Evolutionary conservation across 1,284 basidiomycete genomes (phyloP).

Genomic region (Schizophyllum commune): DNA sequence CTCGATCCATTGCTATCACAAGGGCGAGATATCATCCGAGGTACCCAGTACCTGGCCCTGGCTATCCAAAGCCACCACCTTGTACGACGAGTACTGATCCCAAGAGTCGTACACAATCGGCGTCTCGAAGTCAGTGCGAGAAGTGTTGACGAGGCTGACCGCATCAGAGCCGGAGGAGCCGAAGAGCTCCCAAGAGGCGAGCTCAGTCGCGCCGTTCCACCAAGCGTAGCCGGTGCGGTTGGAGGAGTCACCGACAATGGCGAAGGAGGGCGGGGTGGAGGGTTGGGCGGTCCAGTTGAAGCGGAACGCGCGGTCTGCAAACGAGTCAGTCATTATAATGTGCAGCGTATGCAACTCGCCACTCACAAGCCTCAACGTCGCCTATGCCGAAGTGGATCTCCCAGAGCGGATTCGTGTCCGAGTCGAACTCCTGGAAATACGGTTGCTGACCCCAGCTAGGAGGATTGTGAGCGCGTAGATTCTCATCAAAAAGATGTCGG

Average conservation of each 20-base stretch:
- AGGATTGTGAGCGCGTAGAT: not conserved
- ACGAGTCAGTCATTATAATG: not conserved
- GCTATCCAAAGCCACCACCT: not conserved
- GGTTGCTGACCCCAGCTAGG: not conserved
- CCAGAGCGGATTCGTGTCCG: not conserved
- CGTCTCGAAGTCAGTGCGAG: not conserved
- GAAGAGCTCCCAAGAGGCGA: not conserved
- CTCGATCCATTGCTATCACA: not conserved
- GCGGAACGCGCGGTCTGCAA: not conserved
- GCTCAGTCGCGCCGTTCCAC: slow-evolving; percentile 10
- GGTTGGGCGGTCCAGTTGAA: not conserved
- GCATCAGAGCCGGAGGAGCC: not conserved
- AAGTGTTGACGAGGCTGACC: not conserved
- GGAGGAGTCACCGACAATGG: not conserved
- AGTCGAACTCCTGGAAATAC: not conserved
- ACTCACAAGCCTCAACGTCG: not conserved
- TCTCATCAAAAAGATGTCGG: not conserved
- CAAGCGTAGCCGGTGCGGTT: slow-evolving; percentile 3
- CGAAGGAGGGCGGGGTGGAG: not conserved
- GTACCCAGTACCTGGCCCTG: not conserved
- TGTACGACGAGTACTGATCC: not conserved
- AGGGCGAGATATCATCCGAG: not conserved
- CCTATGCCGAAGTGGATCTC: not conserved
- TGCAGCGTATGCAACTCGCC: not conserved
- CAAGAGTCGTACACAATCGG: not conserved